Evolutionary conservation across 495 filamentous ascomycete genomes (phyloP).

Genomic region (Xylaria palmicola): DNA sequence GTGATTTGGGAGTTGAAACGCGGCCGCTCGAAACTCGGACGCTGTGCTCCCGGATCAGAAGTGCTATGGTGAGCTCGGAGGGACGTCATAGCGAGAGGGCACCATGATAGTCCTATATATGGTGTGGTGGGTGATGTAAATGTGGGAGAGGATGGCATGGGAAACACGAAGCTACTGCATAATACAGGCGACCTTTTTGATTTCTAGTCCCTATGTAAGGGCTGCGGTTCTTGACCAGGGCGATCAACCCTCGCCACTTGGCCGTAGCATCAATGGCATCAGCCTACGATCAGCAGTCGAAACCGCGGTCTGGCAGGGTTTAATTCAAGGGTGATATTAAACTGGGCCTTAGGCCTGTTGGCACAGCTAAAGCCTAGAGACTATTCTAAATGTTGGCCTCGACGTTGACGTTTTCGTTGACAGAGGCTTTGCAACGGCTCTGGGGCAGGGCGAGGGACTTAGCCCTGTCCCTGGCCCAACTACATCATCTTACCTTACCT

Average conservation of each 20-base stretch:
- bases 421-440: not conserved
- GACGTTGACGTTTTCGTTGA: not conserved
- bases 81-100: slow-evolving; percentile 24
- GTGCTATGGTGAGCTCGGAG: slow-evolving; percentile 20
- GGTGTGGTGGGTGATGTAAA: slow-evolving; percentile 6
- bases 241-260: not conserved
- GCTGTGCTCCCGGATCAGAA: slow-evolving; percentile 15
- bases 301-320: not conserved
- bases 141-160: slow-evolving; percentile 2
- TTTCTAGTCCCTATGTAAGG: too few species aligned
- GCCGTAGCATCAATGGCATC: not conserved
- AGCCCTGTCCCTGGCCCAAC: slow-evolving; percentile 16
- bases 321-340: too few species aligned
- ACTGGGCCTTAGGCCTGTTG: too few species aligned
- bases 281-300: slow-evolving; percentile 1
- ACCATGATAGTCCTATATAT: slow-evolving; percentile 7
- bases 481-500: slow-evolving; percentile 24
- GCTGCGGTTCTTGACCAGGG: not conserved
- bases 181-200: too few species aligned
- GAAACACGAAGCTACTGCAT: slow-evolving; percentile 28
- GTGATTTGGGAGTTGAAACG: slow-evolving; percentile 47
- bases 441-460: slow-evolving; percentile 12
- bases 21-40: slow-evolving; percentile 30
- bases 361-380: too few species aligned
- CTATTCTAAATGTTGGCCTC: too few species aligned